Conservation (phyloP, 805 yeast species). For the Vanderwaltozyma yarrowii region DNA sequence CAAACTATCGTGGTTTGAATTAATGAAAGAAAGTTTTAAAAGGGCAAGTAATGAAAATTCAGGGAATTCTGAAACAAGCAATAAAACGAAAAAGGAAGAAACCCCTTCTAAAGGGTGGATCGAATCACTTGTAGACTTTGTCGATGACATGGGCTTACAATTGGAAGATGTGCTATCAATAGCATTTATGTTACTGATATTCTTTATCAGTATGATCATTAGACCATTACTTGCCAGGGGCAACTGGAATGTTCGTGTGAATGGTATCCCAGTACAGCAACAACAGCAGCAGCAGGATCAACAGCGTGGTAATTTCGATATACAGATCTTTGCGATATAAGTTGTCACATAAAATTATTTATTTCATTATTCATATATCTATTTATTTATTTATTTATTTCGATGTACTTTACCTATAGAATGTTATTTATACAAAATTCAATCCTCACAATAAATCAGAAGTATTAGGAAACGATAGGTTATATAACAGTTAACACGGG, state of each 20-base stretch:
- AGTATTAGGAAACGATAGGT: too few relatives aligned
- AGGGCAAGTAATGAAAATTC: slow-evolving; percentile 9
- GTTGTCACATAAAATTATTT: too few relatives aligned
- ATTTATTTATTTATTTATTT: too few relatives aligned
- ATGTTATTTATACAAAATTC: too few relatives aligned
- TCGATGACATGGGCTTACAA: slow-evolving; percentile 10
- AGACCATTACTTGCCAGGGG: slow-evolving; percentile 15
- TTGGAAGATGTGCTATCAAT: slow-evolving; percentile 17
- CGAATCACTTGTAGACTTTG: slow-evolving; percentile 1
- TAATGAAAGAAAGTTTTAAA: slow-evolving; percentile 8
- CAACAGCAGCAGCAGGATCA: slow-evolving; percentile 3
- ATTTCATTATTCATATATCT: background rate
- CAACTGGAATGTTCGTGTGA: slow-evolving; percentile 22
- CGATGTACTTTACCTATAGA: too few relatives aligned
- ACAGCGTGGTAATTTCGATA: slow-evolving; percentile 12
- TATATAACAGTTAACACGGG: too few relatives aligned
- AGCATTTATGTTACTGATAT: slow-evolving; percentile 10
- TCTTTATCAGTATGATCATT: slow-evolving; percentile 11
- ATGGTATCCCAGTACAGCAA: slow-evolving; percentile 9
- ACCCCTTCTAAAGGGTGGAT: background rate
- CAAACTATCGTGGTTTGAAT: slow-evolving; percentile 7
- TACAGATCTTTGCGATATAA: slow-evolving; percentile 22
- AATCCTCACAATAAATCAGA: too few relatives aligned
- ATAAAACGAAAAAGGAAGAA: background rate
- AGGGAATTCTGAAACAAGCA: slow-evolving; percentile 2